A percentile compares a stretch with the other conserved stretches of the same genome.
Evolutionary conservation across 441 rosid genomes (phyloP).

Genomic region (Corymbia calophylla): DNA sequence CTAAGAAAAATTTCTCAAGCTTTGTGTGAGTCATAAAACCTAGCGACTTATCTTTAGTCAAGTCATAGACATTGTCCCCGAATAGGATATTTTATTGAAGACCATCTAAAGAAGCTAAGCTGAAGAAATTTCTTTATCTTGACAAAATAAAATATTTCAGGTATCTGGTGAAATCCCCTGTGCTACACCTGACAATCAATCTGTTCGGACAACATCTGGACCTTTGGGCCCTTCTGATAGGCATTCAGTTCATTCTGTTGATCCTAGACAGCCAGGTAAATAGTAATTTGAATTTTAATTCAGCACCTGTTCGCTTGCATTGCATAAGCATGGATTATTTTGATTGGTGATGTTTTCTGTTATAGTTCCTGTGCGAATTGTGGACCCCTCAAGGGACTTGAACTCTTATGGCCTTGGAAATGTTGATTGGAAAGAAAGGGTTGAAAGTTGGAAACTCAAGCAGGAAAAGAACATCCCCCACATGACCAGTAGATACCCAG

Average conservation of each 20-base stretch:
- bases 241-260: constrained; percentile 78
- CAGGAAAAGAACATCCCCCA: constrained; percentile 82
- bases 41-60: not conserved
- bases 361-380: constrained; percentile 84
- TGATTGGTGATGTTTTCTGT: not conserved
- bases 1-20: not conserved
- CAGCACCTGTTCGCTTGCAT: not conserved
- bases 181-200: constrained; percentile 78
- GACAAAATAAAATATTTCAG: constrained; percentile 18
- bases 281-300: not conserved
- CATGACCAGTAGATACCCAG: constrained; percentile 46
- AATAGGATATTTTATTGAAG: not conserved
- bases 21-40: not conserved
- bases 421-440: constrained; percentile 98
- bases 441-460: constrained; percentile 96
- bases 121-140: not conserved
- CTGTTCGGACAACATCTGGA: constrained; percentile 93
- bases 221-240: constrained; percentile 86
- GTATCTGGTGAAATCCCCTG: constrained; percentile 90
- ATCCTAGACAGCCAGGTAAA: constrained; percentile 94
- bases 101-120: not conserved
- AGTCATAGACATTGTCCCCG: not conserved
- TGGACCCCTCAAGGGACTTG: constrained; percentile 96
- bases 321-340: not conserved
- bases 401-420: constrained; percentile 93